Evolutionary conservation across 768 basidiomycete species (phyloP), one percentile per base, ranked within the genome.

Genomic region (Leucocoprinus sp.): DNA sequence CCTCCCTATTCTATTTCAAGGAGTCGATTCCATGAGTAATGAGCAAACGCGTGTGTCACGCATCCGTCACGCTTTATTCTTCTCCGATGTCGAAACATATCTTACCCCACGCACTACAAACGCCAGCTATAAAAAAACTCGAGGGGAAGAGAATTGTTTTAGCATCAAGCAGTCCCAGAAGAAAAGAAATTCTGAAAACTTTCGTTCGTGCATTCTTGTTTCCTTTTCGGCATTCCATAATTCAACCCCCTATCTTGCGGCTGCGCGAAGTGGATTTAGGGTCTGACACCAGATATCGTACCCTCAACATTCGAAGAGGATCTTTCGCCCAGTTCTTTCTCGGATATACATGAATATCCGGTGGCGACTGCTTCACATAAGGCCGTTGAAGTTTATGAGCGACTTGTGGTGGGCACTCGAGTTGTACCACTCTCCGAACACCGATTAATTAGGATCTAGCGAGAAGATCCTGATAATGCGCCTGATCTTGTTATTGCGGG

Each of bases 141-240:
- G 58, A 69, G 29, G 80, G 77, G 17, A 93, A 91, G 58, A 73
- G 87, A 2, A 75, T 97, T 37, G 66, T 96, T 2, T 71, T 97
- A 1, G 93, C 93, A 0, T 95, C 92, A 4, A 81, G 78, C 46
- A 93, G 89, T 54, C 88, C 91, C 1, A 73, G 93, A 53, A 71
- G 93, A 55, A 80, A 76, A 57, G 90, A 92, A 44, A 90, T 95
- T 49, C 74, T 97, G 17, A 72, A 69, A 43, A 82, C 74, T 5
- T 76, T 85, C 55, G 91, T 93, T 61, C 58, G 84, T 74, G 49
- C 27, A 41, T 11, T 31, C 31, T 12, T 42, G 33, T 31, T 21
- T 2, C 3, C 17, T 18, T 35, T 33, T 15, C 12, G 5, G 19
- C 12, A 0, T 14, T 23, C 12, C 2, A 3, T 14, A 41, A 36